Evolutionary conservation across 1,284 basidiomycete species (phyloP).

Genomic region (Gastroboletus turbinatus): DNA sequence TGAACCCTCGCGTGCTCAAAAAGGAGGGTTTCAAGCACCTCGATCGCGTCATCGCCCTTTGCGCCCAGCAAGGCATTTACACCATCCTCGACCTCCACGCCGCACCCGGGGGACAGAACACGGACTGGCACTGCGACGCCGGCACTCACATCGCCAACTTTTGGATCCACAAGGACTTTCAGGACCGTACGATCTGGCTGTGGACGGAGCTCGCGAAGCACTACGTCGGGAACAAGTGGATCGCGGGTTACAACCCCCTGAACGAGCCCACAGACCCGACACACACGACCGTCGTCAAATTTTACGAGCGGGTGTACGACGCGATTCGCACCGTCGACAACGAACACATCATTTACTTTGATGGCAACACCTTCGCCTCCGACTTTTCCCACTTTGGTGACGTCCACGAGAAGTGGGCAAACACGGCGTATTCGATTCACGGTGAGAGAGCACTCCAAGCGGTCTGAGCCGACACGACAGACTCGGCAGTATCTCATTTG

Average conservation of each 20-base stretch:
- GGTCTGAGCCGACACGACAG: not conserved
- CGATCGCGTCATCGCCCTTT: constrained; percentile 58
- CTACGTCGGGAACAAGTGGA: constrained; percentile 68
- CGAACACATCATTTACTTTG: constrained; percentile 64
- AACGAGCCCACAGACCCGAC: constrained; percentile 74
- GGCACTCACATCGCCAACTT: constrained; percentile 59
- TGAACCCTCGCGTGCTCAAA: constrained; percentile 64
- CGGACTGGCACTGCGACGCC: constrained; percentile 54
- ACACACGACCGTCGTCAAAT: constrained; percentile 50
- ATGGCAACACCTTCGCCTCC: constrained; percentile 74
- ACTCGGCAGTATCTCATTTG: not conserved
- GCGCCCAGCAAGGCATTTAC: constrained; percentile 57
- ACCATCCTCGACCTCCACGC: constrained; percentile 64
- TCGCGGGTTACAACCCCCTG: constrained; percentile 71
- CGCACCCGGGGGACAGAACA: constrained; percentile 60
- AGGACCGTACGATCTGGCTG: constrained; percentile 67
- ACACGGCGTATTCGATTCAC: constrained; percentile 75
- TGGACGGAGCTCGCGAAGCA: constrained; percentile 68
- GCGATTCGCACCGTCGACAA: constrained; percentile 67
- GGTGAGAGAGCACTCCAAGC: constrained; percentile 38
- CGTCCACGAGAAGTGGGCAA: constrained; percentile 52
- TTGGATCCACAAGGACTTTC: constrained; percentile 77
- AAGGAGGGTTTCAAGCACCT: constrained; percentile 61
- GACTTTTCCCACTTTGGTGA: constrained; percentile 75
- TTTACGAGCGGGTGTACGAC: constrained; percentile 64